A percentile compares a stretch with the other conserved stretches of the same genome.
Conservation (phyloP, 2,329 filamentous ascomycete species). For the Capronia coronata region DNA sequence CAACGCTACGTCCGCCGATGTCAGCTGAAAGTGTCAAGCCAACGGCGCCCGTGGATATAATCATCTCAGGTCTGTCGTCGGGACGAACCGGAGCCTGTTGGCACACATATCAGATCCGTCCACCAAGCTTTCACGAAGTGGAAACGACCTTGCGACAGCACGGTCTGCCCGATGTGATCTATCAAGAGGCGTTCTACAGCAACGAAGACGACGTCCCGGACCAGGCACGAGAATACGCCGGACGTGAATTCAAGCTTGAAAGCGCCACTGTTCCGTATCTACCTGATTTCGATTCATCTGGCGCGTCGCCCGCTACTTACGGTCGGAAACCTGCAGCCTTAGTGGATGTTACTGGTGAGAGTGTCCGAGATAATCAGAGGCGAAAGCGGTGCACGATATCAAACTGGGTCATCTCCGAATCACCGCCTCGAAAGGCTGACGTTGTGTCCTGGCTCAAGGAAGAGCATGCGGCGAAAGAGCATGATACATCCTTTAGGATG, state of each 20-base stretch:
- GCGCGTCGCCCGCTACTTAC: conserved; percentile 50
- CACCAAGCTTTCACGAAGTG: conserved; percentile 37
- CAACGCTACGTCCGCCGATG: conserved; percentile 7
- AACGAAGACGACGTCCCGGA: conserved; percentile 75
- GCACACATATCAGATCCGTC: conserved; percentile 28
- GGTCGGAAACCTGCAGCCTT: conserved; percentile 47
- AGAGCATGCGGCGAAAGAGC: conserved; percentile 18
- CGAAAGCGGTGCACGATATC: conserved; percentile 55
- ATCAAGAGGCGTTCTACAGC: conserved; percentile 81
- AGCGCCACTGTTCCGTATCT: conserved; percentile 72
- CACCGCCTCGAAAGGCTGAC: conserved; percentile 64
- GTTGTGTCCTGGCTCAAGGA: conserved; percentile 62
- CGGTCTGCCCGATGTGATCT: conserved; percentile 62
- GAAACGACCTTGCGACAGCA: conserved; percentile 50
- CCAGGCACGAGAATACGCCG: conserved; percentile 73
- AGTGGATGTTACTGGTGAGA: conserved; percentile 48
- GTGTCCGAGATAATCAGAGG: conserved; percentile 47
- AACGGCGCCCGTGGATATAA: background rate
- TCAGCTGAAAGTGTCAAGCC: conserved; percentile 4
- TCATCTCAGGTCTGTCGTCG: conserved; percentile 1
- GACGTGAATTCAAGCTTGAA: conserved; percentile 72
- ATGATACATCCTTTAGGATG: conserved; percentile 14
- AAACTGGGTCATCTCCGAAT: conserved; percentile 68
- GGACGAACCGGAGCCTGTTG: background rate
- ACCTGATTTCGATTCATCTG: conserved; percentile 65